These are phyloP conservation scores for Onygena corvina DNA, from an alignment of 2,329 filamentous ascomycete species.

Conservation along the genomic window DNA sequence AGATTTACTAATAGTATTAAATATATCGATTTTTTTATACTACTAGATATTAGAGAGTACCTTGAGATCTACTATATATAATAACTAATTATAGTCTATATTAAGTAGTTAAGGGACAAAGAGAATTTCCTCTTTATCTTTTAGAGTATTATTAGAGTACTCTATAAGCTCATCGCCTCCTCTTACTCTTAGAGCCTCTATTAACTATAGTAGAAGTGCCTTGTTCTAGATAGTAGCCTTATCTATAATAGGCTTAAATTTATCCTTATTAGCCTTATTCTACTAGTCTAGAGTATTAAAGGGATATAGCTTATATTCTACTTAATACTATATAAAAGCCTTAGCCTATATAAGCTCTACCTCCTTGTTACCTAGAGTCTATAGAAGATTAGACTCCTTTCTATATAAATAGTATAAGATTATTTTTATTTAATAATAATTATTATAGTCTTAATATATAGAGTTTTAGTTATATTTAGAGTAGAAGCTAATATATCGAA, in stretches of 20 bases:
- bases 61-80: background rate
- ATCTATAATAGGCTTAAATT: too few species aligned
- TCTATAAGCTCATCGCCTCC: background rate
- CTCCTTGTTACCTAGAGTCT: too few species aligned
- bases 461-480: background rate
- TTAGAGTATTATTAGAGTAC: background rate
- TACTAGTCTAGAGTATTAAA: background rate
- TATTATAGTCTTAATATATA: background rate
- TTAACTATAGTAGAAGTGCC: background rate
- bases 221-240: background rate
- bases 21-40: background rate
- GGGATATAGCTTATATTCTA: background rate
- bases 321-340: background rate
- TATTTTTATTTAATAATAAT: background rate
- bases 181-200: background rate
- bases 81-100: background rate
- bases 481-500: background rate
- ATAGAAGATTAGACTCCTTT: background rate
- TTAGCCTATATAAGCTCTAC: background rate
- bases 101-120: background rate
- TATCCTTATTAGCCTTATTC: background rate
- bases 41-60: background rate
- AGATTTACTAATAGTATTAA: too few species aligned
- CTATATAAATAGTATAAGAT: background rate
- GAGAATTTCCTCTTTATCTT: too few species aligned